Evolutionary conservation across 257 asterid species (phyloP).

Genomic region (Thymus mandschuricus): DNA sequence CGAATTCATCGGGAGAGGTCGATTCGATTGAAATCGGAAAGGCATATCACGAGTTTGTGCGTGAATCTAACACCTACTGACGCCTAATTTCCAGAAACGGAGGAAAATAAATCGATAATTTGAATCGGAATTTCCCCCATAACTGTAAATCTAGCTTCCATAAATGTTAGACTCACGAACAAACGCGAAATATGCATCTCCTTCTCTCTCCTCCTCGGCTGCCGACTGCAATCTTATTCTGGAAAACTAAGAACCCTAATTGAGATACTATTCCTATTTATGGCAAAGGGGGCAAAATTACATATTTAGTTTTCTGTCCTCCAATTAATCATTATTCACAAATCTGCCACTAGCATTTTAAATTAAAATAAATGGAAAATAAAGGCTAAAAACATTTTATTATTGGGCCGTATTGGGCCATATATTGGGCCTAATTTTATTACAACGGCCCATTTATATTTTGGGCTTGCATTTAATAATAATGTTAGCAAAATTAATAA

Average conservation of each 20-base stretch:
- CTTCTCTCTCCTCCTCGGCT: slow-evolving; percentile 6
- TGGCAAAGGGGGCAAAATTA: neutral
- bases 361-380: no score
- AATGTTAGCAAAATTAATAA: no score
- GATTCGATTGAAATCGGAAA: slow-evolving; percentile 17
- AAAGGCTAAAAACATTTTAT: no score
- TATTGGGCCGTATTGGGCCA: no score
- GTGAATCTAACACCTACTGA: slow-evolving; percentile 46
- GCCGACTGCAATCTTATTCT: neutral
- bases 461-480: no score
- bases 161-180: slow-evolving; percentile 39
- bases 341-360: neutral
- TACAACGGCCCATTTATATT: no score
- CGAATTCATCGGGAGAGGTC: neutral
- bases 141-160: neutral
- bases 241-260: slow-evolving; percentile 19
- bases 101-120: neutral
- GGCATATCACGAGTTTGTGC: slow-evolving; percentile 54
- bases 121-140: slow-evolving; percentile 10
- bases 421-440: no score
- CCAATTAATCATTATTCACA: neutral
- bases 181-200: slow-evolving; percentile 40
- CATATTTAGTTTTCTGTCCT: neutral
- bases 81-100: neutral
- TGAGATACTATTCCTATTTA: slow-evolving; percentile 10